Evolutionary conservation across 495 filamentous ascomycete species (phyloP).

Genomic region (Aspergillus panamensis): DNA sequence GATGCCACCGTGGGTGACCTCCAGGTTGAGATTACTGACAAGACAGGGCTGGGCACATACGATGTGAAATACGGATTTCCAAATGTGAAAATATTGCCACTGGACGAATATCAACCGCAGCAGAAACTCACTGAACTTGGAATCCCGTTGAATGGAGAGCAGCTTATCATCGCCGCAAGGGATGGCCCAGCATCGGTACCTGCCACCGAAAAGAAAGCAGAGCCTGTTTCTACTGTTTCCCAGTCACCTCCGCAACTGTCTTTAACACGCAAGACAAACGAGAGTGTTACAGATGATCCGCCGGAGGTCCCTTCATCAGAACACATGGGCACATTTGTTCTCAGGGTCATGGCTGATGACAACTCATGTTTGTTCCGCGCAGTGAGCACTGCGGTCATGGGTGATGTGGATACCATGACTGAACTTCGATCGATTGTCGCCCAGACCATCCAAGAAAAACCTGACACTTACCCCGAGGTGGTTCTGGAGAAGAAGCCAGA

Average conservation of each 20-base stretch:
- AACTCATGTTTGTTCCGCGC: conserved; percentile 95
- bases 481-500: conserved; percentile 72
- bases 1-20: conserved; percentile 64
- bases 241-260: conserved; percentile 21
- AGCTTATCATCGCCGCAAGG: conserved; percentile 62
- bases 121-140: conserved; percentile 52
- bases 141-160: conserved; percentile 76
- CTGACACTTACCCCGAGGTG: conserved; percentile 65
- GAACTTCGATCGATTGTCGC: conserved; percentile 80
- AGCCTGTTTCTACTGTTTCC: conserved; percentile 22
- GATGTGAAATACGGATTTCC: conserved; percentile 89
- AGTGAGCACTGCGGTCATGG: conserved; percentile 72
- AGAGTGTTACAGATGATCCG: conserved; percentile 49
- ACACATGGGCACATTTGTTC: conserved; percentile 63
- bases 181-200: conserved; percentile 26
- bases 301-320: conserved; percentile 65
- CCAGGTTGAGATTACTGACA: conserved; percentile 49
- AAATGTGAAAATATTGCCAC: conserved; percentile 58
- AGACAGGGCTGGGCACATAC: conserved; percentile 52
- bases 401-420: conserved; percentile 65
- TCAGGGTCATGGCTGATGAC: conserved; percentile 96
- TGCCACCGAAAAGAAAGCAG: conserved; percentile 23
- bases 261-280: conserved; percentile 18
- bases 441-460: conserved; percentile 70
- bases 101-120: conserved; percentile 46